phyloP scores from a whole-genome alignment of 768 basidiomycete species.

The Psilocybe cyanescens region DNA sequence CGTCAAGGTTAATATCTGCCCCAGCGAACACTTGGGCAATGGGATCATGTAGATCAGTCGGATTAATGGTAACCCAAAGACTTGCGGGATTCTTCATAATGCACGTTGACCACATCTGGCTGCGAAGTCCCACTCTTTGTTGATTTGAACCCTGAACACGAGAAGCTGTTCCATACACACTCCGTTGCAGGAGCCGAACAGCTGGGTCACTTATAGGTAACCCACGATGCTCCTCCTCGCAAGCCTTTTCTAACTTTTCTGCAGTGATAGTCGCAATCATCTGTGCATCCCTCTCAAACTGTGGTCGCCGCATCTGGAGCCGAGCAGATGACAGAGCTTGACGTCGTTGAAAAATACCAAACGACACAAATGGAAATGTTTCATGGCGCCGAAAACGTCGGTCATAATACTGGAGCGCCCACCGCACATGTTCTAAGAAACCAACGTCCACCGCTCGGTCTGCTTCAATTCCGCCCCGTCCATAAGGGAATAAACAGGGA shows the following conservation, averaged over 20 bases:
- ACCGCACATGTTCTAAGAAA: constrained; percentile 31
- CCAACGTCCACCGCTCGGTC: constrained; percentile 15
- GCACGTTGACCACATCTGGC: too few species aligned
- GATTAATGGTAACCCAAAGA: constrained; percentile 48
- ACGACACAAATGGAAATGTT: constrained; percentile 31
- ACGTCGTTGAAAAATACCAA: constrained; percentile 19
- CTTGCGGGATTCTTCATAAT: constrained; percentile 25
- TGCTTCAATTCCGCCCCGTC: constrained; percentile 34
- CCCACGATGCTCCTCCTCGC: neutral
- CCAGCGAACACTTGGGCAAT: constrained; percentile 42
- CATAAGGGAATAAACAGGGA: constrained; percentile 39
- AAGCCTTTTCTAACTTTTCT: neutral
- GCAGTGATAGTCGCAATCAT: neutral
- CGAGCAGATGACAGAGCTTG: neutral
- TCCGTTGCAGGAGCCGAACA: neutral
- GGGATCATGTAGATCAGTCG: constrained; percentile 42
- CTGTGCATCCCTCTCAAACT: neutral
- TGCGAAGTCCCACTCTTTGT: too few species aligned
- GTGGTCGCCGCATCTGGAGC: neutral
- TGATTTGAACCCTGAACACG: neutral
- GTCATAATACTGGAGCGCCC: constrained; percentile 34
- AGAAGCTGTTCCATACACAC: neutral
- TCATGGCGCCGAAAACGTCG: constrained; percentile 29
- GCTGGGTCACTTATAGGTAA: neutral
- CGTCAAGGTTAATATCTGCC: constrained; percentile 39